Evolutionary conservation across 768 basidiomycete species (phyloP), one percentile per base, ranked within the genome.

Genomic region (Rhodotorula babjevae): DNA sequence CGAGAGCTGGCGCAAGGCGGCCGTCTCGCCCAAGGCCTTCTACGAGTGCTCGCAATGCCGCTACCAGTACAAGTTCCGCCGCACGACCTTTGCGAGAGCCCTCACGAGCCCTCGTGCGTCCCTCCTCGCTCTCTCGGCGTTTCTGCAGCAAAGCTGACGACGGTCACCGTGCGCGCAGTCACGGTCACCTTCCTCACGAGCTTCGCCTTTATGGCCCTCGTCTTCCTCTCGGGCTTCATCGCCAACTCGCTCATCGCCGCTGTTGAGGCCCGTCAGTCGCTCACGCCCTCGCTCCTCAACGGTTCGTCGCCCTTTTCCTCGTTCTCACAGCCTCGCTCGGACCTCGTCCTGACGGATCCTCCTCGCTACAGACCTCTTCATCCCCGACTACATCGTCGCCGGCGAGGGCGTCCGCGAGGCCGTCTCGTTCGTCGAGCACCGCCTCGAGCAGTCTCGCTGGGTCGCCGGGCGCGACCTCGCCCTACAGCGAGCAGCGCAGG

Each of bases 361-460:
- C 33, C 25, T 11, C 47, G 18, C 33, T n/a, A 6, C 69, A 71
- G 73, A 74, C 8, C 50, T 67, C 36, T 71, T 70, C 55, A 66
- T 71, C 10, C 25, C 59, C n/a, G 73, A 74, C 49, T 63, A 74
- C 66, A 53, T 74, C 47, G 60, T 74, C 19, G 57, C 70, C 23
- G 69, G 69, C 23, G 73, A 74, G 42, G 73, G 73, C 23, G 52
- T 74, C 12, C 69, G 73, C 36, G 73, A 74, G 15, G 67, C 73
- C 9, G 69, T 71, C 55, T 29, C 53, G 10, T 74, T 74, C 69
- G 63, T 74, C 36, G 59, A 56, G 21, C 61, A 64, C 40, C 67
- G 55, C 3, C 63, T 74, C 29, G 69, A 70, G 21, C 49, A 60
- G 5, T 44, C 53, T 14, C 52, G 61, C 10, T 60, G 55, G 61